A percentile compares a stretch with the other conserved stretches of the same genome.
phyloP scores from a whole-genome alignment of 2,329 filamentous ascomycete genomes.

The Diaporthe sp. region DNA sequence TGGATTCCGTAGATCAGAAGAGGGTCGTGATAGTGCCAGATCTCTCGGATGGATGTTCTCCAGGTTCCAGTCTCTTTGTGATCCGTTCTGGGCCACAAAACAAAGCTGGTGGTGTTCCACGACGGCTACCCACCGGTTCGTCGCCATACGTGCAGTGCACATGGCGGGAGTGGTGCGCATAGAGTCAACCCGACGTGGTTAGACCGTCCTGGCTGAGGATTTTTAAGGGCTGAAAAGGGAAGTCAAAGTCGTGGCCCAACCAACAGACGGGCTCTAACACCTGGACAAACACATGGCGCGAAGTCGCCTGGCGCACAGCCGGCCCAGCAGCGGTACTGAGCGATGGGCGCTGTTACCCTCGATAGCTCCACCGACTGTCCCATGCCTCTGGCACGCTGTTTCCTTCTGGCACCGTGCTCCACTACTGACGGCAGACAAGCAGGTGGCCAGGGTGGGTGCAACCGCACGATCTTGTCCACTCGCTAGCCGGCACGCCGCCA shows the following conservation, averaged over 20 bases:
- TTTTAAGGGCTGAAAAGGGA: conserved; percentile 33
- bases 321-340: not conserved
- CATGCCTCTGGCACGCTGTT: conserved; percentile 37
- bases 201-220: conserved; percentile 29
- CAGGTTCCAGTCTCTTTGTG: conserved; percentile 36
- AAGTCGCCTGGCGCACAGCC: not conserved
- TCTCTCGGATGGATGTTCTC: conserved; percentile 39
- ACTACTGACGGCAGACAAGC: conserved; percentile 23
- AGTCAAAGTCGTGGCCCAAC: conserved; percentile 19
- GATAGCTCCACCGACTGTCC: conserved; percentile 19
- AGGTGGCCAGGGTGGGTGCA: conserved; percentile 35
- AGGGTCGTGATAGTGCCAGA: conserved; percentile 16
- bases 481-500: conserved; percentile 33
- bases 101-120: conserved; percentile 37
- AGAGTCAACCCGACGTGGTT: conserved; percentile 34
- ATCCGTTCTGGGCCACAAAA: conserved; percentile 38
- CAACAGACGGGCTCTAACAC: not conserved
- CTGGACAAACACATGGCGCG: conserved; percentile 1
- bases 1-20: conserved; percentile 25
- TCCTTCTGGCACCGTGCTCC: conserved; percentile 33
- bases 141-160: conserved; percentile 16
- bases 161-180: conserved; percentile 9
- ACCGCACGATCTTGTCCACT: conserved; percentile 34
- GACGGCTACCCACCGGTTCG: conserved; percentile 32
- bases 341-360: not conserved